A percentile compares a stretch with the other conserved stretches of the same genome.
Conservation (phyloP, 2,329 filamentous ascomycete species). For the Colletotrichum truncatum region DNA sequence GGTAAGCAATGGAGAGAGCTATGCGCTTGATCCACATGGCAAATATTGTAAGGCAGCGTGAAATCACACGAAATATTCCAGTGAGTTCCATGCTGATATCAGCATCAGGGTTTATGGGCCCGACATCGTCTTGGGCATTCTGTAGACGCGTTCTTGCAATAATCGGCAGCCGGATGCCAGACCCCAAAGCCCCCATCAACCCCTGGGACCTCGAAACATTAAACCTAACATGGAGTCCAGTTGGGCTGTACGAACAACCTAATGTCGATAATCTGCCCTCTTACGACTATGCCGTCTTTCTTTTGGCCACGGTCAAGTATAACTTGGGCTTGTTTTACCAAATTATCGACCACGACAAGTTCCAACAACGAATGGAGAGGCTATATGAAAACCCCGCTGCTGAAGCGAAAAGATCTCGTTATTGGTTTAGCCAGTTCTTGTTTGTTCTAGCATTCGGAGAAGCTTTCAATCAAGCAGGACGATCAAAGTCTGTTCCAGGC, state of each 20-base stretch:
- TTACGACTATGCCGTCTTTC: not conserved
- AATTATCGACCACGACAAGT: not conserved
- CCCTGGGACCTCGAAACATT: not conserved
- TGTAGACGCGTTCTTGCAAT: not conserved
- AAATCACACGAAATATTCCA: too few relatives aligned
- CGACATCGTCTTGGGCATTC: not conserved
- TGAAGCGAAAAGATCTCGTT: not conserved
- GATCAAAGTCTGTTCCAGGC: not conserved
- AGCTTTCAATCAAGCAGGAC: not conserved
- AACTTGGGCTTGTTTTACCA: not conserved
- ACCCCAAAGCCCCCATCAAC: not conserved
- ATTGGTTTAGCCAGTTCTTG: not conserved
- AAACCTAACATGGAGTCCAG: not conserved
- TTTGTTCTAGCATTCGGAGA: not conserved
- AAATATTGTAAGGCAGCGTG: not conserved
- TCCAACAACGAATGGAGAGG: not conserved
- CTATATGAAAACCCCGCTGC: not conserved
- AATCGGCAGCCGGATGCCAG: not conserved
- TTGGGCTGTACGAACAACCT: not conserved
- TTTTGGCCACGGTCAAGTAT: not conserved
- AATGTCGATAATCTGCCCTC: not conserved
- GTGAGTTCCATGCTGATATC: too few relatives aligned
- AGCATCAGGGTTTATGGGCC: not conserved
- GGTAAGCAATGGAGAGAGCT: not conserved
- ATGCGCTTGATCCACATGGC: not conserved